Evolutionary conservation across 2,329 filamentous ascomycete genomes (phyloP).

Genomic region (Fusarium setosum): DNA sequence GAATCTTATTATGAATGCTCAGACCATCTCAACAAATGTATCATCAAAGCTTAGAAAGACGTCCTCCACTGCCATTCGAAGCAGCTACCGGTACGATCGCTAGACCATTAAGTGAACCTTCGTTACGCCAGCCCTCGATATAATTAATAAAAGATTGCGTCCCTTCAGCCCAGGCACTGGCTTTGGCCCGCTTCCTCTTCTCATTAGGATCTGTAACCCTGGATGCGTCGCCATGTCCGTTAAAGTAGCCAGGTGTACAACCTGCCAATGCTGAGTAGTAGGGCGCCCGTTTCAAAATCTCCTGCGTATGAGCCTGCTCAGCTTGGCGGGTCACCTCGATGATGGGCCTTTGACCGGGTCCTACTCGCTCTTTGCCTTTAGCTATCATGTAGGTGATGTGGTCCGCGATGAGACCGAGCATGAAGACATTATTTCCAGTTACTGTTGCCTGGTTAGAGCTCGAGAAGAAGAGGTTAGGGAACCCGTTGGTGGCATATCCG

Average conservation of each 20-base stretch:
- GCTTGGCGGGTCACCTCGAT: neutral
- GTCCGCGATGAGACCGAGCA: conserved; percentile 47
- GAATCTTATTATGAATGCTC: too few relatives aligned
- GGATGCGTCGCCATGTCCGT: neutral
- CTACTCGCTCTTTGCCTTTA: neutral
- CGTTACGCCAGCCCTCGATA: neutral
- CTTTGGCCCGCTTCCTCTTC: neutral
- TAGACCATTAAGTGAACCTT: neutral
- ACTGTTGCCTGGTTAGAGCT: conserved; percentile 54
- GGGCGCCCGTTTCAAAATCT: conserved; percentile 3
- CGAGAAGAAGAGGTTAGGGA: conserved; percentile 66
- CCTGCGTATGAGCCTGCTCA: neutral
- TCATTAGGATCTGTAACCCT: neutral
- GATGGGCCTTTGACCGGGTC: neutral
- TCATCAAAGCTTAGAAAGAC: neutral
- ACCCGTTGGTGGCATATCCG: conserved; percentile 58
- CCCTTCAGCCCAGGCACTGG: neutral
- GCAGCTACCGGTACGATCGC: neutral
- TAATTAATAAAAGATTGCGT: neutral
- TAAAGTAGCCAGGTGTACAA: conserved; percentile 1
- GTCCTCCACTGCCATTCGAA: neutral
- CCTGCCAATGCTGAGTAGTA: conserved; percentile 2
- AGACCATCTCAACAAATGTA: too few relatives aligned
- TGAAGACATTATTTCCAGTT: conserved; percentile 51
- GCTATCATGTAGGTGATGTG: conserved; percentile 1